phyloP scores from a whole-genome alignment of 1,139 yeast species.

The Yamadazyma trypodendri region DNA sequence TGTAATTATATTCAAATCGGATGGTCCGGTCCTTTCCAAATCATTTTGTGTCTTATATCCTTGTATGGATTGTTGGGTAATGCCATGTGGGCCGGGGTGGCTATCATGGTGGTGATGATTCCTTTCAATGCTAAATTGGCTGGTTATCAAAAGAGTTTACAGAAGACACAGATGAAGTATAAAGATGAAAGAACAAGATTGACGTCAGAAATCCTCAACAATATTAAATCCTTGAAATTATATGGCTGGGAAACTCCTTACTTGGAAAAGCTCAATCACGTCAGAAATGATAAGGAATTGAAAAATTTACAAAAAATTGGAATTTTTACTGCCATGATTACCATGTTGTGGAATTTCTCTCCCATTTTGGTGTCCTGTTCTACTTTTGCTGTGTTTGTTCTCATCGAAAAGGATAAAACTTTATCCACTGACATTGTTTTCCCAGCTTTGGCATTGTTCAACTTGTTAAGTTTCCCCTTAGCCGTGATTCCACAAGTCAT shows the following conservation, averaged over 20 bases:
- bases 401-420: conserved; percentile 58
- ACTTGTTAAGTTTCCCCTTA: conserved; percentile 84
- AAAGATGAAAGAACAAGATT: conserved; percentile 52
- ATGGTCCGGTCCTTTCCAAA: conserved; percentile 98
- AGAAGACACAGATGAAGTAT: conserved; percentile 52
- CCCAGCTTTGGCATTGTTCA: conserved; percentile 89
- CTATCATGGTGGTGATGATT: conserved; percentile 77
- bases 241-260: conserved; percentile 97
- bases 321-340: conserved; percentile 66
- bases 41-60: conserved; percentile 72
- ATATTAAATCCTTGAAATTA: conserved; percentile 86
- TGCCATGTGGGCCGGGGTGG: conserved; percentile 97
- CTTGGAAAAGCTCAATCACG: conserved; percentile 65
- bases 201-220: conserved; percentile 84
- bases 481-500: conserved; percentile 93
- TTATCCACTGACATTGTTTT: conserved; percentile 89
- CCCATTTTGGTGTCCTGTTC: conserved; percentile 91
- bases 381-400: conserved; percentile 82
- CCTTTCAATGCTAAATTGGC: conserved; percentile 81
- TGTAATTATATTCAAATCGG: conserved; percentile 82
- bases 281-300: conserved; percentile 88
- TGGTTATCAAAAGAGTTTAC: conserved; percentile 69
- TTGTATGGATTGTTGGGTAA: conserved; percentile 77
- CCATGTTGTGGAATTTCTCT: conserved; percentile 81
- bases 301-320: conserved; percentile 77